A percentile compares a stretch with the other conserved stretches of the same genome.
These are phyloP conservation scores for Aspergillus costaricaensis DNA, from an alignment of 2,329 filamentous ascomycete species.

Conservation along the genomic window DNA sequence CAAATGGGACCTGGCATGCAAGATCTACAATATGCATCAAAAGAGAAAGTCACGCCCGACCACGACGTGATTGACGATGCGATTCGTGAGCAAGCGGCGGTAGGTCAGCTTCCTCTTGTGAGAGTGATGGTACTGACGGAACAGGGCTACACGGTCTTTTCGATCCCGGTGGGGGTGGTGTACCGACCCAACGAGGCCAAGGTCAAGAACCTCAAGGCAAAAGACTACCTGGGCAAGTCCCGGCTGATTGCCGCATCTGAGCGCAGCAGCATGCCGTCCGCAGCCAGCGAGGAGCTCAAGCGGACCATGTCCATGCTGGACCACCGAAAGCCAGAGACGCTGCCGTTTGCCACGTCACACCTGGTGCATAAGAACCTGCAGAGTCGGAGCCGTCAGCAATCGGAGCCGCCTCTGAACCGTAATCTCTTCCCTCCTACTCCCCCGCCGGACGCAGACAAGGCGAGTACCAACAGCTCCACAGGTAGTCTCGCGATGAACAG, in stretches of 20 bases:
- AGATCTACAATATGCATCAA: slow-evolving; percentile 84
- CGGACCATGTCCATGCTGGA: slow-evolving; percentile 51
- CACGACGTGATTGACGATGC: slow-evolving; percentile 98
- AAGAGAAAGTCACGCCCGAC: slow-evolving; percentile 94
- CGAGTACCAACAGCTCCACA: slow-evolving; percentile 31
- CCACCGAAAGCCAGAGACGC: slow-evolving; percentile 77
- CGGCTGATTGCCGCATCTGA: slow-evolving; percentile 86
- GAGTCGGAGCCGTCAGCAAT: slow-evolving; percentile 76
- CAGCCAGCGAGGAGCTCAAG: slow-evolving; percentile 60
- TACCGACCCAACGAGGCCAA: slow-evolving; percentile 97
- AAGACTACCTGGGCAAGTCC: slow-evolving; percentile 97
- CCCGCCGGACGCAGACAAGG: slow-evolving; percentile 82
- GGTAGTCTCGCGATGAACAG: slow-evolving; percentile 39
- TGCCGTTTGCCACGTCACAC: slow-evolving; percentile 91
- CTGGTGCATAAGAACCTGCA: slow-evolving; percentile 83
- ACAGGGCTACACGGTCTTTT: slow-evolving; percentile 97
- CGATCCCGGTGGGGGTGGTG: slow-evolving; percentile 91
- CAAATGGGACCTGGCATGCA: slow-evolving; percentile 88
- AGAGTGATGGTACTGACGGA: not conserved
- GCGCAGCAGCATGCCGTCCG: slow-evolving; percentile 73
- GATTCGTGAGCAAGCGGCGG: slow-evolving; percentile 88
- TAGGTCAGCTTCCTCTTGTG: slow-evolving; percentile 41
- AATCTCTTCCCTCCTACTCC: slow-evolving; percentile 97
- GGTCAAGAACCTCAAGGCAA: slow-evolving; percentile 95
- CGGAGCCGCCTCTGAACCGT: slow-evolving; percentile 75